Evolutionary conservation across 306 rosid genomes (phyloP).

Genomic region (Hippophae rhamnoides): DNA sequence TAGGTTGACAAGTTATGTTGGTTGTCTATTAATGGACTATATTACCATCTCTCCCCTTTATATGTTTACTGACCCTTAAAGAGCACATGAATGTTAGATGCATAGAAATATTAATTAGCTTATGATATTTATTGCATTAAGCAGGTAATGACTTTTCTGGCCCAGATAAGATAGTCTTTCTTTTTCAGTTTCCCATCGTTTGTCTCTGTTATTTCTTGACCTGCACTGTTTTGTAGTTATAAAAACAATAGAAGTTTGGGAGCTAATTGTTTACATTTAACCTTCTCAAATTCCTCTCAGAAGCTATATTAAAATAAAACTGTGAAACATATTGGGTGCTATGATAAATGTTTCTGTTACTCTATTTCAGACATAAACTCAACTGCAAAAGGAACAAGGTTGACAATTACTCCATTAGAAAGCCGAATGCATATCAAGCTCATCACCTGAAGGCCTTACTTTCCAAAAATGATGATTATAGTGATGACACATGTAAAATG

Average conservation of each 20-base stretch:
- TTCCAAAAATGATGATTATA: slow-evolving; percentile 40
- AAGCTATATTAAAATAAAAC: neutral
- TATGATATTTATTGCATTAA: too few species aligned
- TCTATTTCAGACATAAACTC: slow-evolving; percentile 61
- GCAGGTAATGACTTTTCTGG: neutral
- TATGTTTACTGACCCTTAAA: too few species aligned
- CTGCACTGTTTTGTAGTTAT: too few species aligned
- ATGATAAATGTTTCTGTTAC: slow-evolving; percentile 9
- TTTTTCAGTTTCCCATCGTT: neutral
- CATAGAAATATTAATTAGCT: too few species aligned
- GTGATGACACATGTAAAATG: slow-evolving; percentile 43
- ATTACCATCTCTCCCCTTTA: too few species aligned
- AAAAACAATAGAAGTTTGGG: too few species aligned
- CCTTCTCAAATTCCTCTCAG: slow-evolving; percentile 1
- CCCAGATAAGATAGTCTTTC: neutral
- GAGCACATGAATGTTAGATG: too few species aligned
- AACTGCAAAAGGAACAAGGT: slow-evolving; percentile 56
- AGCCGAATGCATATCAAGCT: slow-evolving; percentile 35
- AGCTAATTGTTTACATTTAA: neutral
- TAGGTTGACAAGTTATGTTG: too few species aligned
- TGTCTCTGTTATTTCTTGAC: neutral
- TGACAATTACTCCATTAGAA: slow-evolving; percentile 33
- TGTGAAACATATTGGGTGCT: neutral
- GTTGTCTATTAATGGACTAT: too few species aligned
- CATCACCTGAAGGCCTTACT: slow-evolving; percentile 30